Evolutionary conservation across 1,284 basidiomycete species (phyloP).

Genomic region (Malassezia restricta): DNA sequence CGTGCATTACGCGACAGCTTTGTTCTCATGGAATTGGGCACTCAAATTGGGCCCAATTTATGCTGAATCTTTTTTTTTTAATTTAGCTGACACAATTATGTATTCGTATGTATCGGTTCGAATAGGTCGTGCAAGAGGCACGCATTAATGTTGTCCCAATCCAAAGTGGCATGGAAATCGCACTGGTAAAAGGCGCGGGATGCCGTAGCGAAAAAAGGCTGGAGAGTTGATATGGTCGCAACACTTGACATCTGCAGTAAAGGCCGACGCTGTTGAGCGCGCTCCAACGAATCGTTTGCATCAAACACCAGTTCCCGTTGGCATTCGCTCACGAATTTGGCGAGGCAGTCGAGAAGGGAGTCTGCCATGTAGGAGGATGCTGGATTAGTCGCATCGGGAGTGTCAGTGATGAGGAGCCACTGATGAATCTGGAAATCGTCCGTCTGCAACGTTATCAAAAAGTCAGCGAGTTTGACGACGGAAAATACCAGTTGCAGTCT

Average conservation of each 20-base stretch:
- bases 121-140: conserved; percentile 27
- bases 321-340: neutral
- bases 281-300: neutral
- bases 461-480: conserved; percentile 84
- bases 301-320: neutral
- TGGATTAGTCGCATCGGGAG: conserved; percentile 81
- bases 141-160: conserved; percentile 20
- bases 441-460: conserved; percentile 78
- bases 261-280: neutral
- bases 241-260: conserved; percentile 1
- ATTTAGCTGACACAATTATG: neutral
- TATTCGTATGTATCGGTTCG: conserved; percentile 7
- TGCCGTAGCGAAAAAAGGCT: conserved; percentile 15
- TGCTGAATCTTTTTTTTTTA: conserved; percentile 3
- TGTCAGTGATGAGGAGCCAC: conserved; percentile 98
- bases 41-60: no score
- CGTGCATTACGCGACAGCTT: no score
- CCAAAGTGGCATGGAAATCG: neutral
- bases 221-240: conserved; percentile 3
- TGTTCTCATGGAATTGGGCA: no score
- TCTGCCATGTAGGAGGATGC: conserved; percentile 70
- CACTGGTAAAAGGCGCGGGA: conserved; percentile 10
- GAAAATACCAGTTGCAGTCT: conserved; percentile 69
- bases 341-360: conserved; percentile 62
- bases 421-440: conserved; percentile 99